These are phyloP conservation scores for Suillus variegatus DNA, from an alignment of 768 basidiomycete genomes.

Conservation along the genomic window DNA sequence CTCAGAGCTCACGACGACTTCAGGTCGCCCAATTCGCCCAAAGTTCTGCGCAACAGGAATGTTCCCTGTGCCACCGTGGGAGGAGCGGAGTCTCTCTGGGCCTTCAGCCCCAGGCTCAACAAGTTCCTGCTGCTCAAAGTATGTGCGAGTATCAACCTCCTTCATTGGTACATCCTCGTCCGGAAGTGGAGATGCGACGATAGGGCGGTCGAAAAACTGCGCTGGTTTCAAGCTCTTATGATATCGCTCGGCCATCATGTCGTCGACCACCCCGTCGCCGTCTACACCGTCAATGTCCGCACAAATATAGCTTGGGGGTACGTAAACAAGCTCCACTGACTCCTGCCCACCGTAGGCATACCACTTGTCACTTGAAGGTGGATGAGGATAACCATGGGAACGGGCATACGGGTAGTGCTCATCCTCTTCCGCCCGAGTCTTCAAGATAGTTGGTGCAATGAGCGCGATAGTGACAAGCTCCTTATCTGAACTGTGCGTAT, in stretches of 20 bases:
- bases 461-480: conserved; percentile 71
- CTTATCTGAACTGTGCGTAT: conserved; percentile 35
- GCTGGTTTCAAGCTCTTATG: conserved; percentile 16
- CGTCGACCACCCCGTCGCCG: conserved; percentile 20
- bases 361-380: conserved; percentile 12
- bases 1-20: conserved; percentile 38
- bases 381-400: conserved; percentile 15
- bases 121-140: conserved; percentile 20
- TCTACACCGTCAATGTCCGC: conserved; percentile 17
- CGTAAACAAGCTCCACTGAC: conserved; percentile 72
- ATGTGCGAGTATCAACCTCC: conserved; percentile 10
- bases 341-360: conserved; percentile 34
- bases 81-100: conserved; percentile 14
- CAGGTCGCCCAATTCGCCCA: conserved; percentile 23
- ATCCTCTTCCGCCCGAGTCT: conserved; percentile 63
- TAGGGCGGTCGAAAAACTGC: conserved; percentile 18
- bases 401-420: conserved; percentile 19
- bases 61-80: conserved; percentile 19
- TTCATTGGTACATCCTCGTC: conserved; percentile 5
- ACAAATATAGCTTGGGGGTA: conserved; percentile 47
- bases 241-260: conserved; percentile 21
- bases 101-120: conserved; percentile 20
- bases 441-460: conserved; percentile 83
- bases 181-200: conserved; percentile 10
- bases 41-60: conserved; percentile 13